Evolutionary conservation across 179 eudicot species (phyloP).

Genomic region (Gypsophila paniculata): DNA sequence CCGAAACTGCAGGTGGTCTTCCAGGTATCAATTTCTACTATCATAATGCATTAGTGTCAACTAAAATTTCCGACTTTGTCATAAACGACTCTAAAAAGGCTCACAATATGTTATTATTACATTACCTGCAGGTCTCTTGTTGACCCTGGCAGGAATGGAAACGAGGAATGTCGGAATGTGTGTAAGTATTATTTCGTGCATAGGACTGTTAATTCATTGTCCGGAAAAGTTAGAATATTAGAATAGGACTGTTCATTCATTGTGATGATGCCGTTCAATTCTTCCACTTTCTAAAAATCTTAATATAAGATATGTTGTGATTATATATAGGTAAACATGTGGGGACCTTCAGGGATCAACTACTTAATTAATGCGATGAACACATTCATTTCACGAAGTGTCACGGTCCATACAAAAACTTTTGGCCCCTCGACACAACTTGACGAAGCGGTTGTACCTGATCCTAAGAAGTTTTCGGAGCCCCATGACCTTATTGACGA

Average conservation of each 20-base stretch:
- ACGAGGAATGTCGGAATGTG: slow-evolving; percentile 87
- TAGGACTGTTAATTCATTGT: too few relatives aligned
- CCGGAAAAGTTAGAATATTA: too few relatives aligned
- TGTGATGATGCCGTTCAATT: too few relatives aligned
- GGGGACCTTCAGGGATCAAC: slow-evolving; percentile 94
- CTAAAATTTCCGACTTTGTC: neutral
- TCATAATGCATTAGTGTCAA: neutral
- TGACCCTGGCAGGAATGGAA: slow-evolving; percentile 90
- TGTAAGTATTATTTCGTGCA: slow-evolving; percentile 46
- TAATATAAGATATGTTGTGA: neutral
- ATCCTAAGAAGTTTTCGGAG: slow-evolving; percentile 38
- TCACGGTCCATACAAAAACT: slow-evolving; percentile 83
- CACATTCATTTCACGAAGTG: slow-evolving; percentile 82
- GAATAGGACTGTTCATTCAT: too few relatives aligned
- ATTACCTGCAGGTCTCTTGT: slow-evolving; percentile 59
- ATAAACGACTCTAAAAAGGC: slow-evolving; percentile 7
- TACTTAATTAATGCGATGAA: slow-evolving; percentile 77
- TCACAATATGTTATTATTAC: slow-evolving; percentile 12
- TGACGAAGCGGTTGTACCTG: slow-evolving; percentile 32
- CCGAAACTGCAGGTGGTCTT: slow-evolving; percentile 96
- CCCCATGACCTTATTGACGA: slow-evolving; percentile 65
- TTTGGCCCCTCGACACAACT: slow-evolving; percentile 52
- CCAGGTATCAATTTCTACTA: slow-evolving; percentile 55
- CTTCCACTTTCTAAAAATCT: too few relatives aligned
- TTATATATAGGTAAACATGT: slow-evolving; percentile 63